A percentile compares a stretch with the other conserved stretches of the same genome.
These are phyloP conservation scores for Lasiosphaeriaceae sp. DNA, from an alignment of 495 filamentous ascomycete genomes.

Conservation along the genomic window DNA sequence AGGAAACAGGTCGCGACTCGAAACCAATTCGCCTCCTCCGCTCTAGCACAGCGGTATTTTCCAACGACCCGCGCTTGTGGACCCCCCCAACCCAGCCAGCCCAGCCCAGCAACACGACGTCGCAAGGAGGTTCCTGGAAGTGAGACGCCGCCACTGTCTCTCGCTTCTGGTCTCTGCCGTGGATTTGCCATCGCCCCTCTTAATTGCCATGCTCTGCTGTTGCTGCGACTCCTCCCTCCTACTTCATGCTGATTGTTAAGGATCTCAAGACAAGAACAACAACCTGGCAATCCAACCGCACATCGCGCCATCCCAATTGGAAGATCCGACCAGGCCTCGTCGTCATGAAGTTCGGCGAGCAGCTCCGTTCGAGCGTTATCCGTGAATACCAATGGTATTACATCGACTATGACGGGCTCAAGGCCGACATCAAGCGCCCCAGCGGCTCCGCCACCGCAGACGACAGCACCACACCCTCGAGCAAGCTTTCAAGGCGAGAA, in stretches of 20 bases:
- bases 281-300: slow-evolving; percentile 28
- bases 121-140: not conserved
- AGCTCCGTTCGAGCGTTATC: slow-evolving; percentile 88
- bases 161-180: slow-evolving; percentile 1
- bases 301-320: slow-evolving; percentile 20
- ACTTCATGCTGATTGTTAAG: slow-evolving; percentile 46
- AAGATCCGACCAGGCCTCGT: slow-evolving; percentile 37
- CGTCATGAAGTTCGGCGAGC: slow-evolving; percentile 86
- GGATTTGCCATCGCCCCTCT: not conserved
- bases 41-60: too few species aligned
- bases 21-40: too few species aligned
- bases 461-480: slow-evolving; percentile 8
- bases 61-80: too few species aligned
- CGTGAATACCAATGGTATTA: slow-evolving; percentile 96
- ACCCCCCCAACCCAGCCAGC: not conserved
- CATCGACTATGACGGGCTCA: slow-evolving; percentile 94
- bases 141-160: not conserved
- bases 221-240: slow-evolving; percentile 1
- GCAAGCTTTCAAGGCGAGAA: slow-evolving; percentile 41
- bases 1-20: too few species aligned
- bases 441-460: slow-evolving; percentile 45
- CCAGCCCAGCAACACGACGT: not conserved
- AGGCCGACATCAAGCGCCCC: slow-evolving; percentile 74
- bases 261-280: slow-evolving; percentile 39
- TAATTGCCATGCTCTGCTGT: slow-evolving; percentile 1